Evolutionary conservation across 2,329 filamentous ascomycete genomes (phyloP).

Genomic region (Lojkania enalia): DNA sequence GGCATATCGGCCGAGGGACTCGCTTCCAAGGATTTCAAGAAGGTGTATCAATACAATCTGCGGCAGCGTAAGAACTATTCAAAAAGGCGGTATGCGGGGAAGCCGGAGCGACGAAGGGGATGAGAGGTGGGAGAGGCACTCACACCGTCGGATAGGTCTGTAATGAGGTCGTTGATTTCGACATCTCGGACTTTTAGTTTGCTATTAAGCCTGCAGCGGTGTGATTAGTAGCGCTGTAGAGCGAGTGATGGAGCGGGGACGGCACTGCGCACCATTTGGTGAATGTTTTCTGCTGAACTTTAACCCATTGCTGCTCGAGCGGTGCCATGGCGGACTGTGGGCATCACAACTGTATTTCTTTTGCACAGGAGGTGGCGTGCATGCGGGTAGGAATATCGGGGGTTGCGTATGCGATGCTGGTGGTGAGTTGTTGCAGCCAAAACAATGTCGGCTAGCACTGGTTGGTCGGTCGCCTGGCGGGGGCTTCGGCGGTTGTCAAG

Average conservation of each 20-base stretch:
- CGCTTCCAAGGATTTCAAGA: conserved; percentile 91
- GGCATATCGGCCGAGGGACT: conserved; percentile 95
- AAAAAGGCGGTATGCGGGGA: conserved; percentile 9
- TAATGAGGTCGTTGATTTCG: conserved; percentile 82
- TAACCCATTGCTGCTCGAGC: conserved; percentile 66
- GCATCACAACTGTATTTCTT: conserved; percentile 28
- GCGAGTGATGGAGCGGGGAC: conserved; percentile 11
- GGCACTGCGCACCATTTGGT: conserved; percentile 78
- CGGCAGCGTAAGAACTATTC: conserved; percentile 14
- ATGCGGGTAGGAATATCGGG: conserved; percentile 28
- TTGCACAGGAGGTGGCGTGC: conserved; percentile 12
- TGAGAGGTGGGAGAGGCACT: conserved; percentile 46
- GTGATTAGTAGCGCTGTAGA: conserved; percentile 26
- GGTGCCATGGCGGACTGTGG: conserved; percentile 45
- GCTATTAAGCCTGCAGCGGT: conserved; percentile 78
- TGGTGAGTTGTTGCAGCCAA: conserved; percentile 29
- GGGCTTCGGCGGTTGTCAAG: conserved; percentile 16
- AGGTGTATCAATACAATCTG: conserved; percentile 95
- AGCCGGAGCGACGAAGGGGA: conserved; percentile 6
- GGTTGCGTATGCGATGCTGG: conserved; percentile 22
- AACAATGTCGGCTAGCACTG: conserved; percentile 28
- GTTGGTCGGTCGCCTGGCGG: conserved; percentile 5
- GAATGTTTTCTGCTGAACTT: conserved; percentile 97
- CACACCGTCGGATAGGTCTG: conserved; percentile 91
- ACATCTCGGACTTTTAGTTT: conserved; percentile 81